phyloP scores from a whole-genome alignment of 495 filamentous ascomycete species.

The Hamigera avellanea region DNA sequence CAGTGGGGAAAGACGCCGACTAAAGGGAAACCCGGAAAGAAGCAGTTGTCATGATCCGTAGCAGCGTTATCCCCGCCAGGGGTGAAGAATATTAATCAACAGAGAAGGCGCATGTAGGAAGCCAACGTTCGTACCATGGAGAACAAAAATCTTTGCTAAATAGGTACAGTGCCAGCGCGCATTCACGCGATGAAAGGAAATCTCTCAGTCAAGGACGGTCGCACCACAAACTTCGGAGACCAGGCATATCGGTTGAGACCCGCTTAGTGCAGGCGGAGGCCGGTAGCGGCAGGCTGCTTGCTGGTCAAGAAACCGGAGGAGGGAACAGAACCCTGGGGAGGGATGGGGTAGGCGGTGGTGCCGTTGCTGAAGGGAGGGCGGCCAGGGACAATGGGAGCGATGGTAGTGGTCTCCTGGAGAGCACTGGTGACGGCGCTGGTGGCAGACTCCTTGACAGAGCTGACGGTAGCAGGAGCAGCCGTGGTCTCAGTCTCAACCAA shows the following conservation, averaged over 20 bases:
- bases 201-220: conserved; percentile 6
- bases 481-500: not conserved
- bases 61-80: too few relatives aligned
- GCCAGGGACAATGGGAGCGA: conserved; percentile 12
- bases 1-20: not conserved
- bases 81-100: not conserved
- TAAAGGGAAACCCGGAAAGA: not conserved
- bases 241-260: not conserved
- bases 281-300: conserved; percentile 6
- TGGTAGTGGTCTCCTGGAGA: conserved; percentile 7
- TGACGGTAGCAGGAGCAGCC: conserved; percentile 4
- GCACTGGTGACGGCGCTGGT: conserved; percentile 3
- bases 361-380: conserved; percentile 23
- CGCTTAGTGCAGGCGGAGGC: conserved; percentile 5
- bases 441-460: conserved; percentile 9
- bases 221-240: not conserved
- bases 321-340: conserved; percentile 18
- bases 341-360: conserved; percentile 17
- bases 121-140: not conserved
- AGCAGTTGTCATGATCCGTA: too few relatives aligned
- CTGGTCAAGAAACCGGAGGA: conserved; percentile 28
- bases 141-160: conserved; percentile 2
- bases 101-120: not conserved
- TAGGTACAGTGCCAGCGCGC: conserved; percentile 22
- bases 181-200: conserved; percentile 12